These are phyloP conservation scores for Coriaria nepalensis DNA, from an alignment of 306 rosid species.

Conservation along the genomic window DNA sequence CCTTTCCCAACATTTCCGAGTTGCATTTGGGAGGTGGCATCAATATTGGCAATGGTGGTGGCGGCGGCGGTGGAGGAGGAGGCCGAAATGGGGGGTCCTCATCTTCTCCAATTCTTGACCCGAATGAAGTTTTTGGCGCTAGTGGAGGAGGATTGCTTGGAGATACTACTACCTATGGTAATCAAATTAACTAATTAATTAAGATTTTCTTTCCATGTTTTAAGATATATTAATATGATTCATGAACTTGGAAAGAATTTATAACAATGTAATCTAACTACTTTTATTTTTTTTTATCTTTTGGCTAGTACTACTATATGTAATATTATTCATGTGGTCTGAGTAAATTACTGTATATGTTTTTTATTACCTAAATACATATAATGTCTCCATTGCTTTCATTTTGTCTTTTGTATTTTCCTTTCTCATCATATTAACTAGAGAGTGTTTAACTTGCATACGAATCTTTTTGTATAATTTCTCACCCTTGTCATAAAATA, in stretches of 20 bases:
- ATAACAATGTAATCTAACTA: background rate
- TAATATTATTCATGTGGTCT: constrained; percentile 4
- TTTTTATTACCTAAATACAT: background rate
- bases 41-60: background rate
- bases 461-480: too few species aligned
- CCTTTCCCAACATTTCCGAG: constrained; percentile 57
- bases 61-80: constrained; percentile 5
- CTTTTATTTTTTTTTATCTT: background rate
- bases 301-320: too few species aligned
- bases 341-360: too few species aligned
- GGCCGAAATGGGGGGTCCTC: constrained; percentile 44
- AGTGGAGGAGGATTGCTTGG: constrained; percentile 52
- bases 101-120: constrained; percentile 60
- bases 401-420: background rate
- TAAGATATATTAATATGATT: constrained; percentile 12
- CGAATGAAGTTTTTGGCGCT: constrained; percentile 53
- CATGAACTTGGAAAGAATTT: constrained; percentile 15
- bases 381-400: constrained; percentile 1
- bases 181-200: constrained; percentile 43
- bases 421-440: background rate
- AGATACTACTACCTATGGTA: constrained; percentile 67
- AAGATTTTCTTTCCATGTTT: constrained; percentile 12
- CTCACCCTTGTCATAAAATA: too few species aligned
- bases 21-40: constrained; percentile 62
- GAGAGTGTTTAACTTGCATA: too few species aligned